Base-by-base conservation (phyloP, 225 moss, liverwort and hornwort species). In the Neckera pumila region DNA sequence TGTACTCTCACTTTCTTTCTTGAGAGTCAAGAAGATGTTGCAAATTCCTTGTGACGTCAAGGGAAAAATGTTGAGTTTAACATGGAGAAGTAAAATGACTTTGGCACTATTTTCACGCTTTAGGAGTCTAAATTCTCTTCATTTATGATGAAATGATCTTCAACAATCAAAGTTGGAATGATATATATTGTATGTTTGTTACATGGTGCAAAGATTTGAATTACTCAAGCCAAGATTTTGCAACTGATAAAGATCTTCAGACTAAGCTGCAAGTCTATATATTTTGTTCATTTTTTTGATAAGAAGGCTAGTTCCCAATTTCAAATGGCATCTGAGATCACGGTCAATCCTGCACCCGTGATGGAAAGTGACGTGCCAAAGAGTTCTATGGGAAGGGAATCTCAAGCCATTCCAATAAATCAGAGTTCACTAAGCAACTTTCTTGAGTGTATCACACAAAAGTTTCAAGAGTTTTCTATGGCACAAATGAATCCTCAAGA, bases 341-440 rank as follows among this genome's bases (percentile, higher is more conserved):
- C 6, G 21, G 6, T 12, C 2, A 7, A 53, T n/a, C 3, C 0
- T n/a, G 3, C 51, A 1, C 2, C 5, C 2, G 5, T 3, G 38
- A 11, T 11, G 13, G 59, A 40, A 13, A 71, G 12, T 45, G 33
- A 60, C 9, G 15, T 60, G 23, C 33, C 10, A 10, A 11, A 85
- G 59, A 58, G 43, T 56, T 85, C 40, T 20, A 40, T 11, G 8
- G 3, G 4, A 58, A 73, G 10, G 72, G 9, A 33, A 45, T 5
- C 10, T 12, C 76, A 53, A 10, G 36, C 14, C 22, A 23, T 54
- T 77, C 4, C 1, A 2, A 22, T 54, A 14, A 23, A 31, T 47
- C 33, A 81, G 3, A 5, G 10, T 47, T 53, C 23, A 23, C 14
- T 62, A 47, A 15, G 22, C 14, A 58, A 59, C 73, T 38, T 85